Base-by-base conservation (phyloP, 805 yeast species). In the Saccharomycopsis olivae region DNA sequence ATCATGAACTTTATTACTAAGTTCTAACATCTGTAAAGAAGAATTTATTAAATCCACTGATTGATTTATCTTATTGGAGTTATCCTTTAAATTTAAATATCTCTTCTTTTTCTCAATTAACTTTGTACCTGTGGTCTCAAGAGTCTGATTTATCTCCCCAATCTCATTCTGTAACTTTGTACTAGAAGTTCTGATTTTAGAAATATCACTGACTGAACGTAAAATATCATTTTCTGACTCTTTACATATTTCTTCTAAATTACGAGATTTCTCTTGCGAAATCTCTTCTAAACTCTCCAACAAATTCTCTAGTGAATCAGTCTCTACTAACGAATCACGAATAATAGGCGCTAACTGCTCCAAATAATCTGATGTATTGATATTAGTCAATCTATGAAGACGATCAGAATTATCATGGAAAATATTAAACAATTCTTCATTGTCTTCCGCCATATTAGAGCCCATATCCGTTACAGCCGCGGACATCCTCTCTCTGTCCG, bases 1-100 rank as follows among this genome's bases (percentile, higher is more conserved):
- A 29, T 83, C 88, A 54, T 86, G 85, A 36, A 87, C 83, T 52
- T 78, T 82, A 59, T 87, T 88, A 13, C 94, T 82, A 49, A 82
- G 70, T 53, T 88, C 95, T 40, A 89, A 66, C 8, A 88, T 88
- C 48, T 81, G 86, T 18, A 88, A 64, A 49, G 94, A 81, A 36
- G 77, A 68, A 40, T 71, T 74, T 27, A 89, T 72, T 16, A 85
- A 75, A 29, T 71, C 67, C 5, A 72, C 72, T 0, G 95, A 79
- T 49, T 82, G 85, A 39, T 73, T 71, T 46, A 89, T 78, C 54
- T 82, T 83, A 38, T 63, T 62, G 14, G 75, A 67, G 5, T 80
- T 71, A 48, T 76, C 78, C 49, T 79, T 80, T 44, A 75, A 64
- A 38, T 73, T 74, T 18, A 82, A 61, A 35, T 73, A 65, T 31